Conservation (phyloP, 1,284 basidiomycete species). For the Rhizoctonia solani region DNA sequence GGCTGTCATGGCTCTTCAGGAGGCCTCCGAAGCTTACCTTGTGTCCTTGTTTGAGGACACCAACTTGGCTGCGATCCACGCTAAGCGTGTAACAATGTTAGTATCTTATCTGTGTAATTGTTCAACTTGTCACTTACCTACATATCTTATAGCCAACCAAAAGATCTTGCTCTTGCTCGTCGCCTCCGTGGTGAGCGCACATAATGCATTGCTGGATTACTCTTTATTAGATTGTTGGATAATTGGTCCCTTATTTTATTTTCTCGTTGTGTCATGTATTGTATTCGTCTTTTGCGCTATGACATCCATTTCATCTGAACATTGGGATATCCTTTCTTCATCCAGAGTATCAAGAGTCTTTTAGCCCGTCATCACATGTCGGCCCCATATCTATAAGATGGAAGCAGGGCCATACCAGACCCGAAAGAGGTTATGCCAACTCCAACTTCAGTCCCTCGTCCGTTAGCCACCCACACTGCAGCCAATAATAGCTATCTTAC, state of each 20-base stretch:
- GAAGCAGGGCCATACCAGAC: not conserved
- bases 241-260: constrained; percentile 39
- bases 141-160: constrained; percentile 56
- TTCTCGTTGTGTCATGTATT: constrained; percentile 8
- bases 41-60: constrained; percentile 55
- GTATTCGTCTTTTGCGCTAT: constrained; percentile 25
- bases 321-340: not conserved
- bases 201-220: constrained; percentile 33
- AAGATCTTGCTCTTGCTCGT: constrained; percentile 68
- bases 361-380: too few relatives aligned
- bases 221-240: constrained; percentile 41
- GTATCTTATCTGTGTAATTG: not conserved
- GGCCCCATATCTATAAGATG: too few relatives aligned
- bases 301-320: constrained; percentile 2
- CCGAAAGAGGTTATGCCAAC: not conserved
- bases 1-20: constrained; percentile 75
- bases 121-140: not conserved
- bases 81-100: constrained; percentile 60
- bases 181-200: constrained; percentile 59
- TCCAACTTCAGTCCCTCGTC: not conserved
- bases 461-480: not conserved
- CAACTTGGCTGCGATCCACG: constrained; percentile 54
- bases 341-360: too few relatives aligned
- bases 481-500: not conserved
- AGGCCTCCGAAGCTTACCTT: constrained; percentile 67